A percentile compares a stretch with the other conserved stretches of the same genome.
Conservation (phyloP, 768 basidiomycete genomes). For the Hypsizygus marmoreus region DNA sequence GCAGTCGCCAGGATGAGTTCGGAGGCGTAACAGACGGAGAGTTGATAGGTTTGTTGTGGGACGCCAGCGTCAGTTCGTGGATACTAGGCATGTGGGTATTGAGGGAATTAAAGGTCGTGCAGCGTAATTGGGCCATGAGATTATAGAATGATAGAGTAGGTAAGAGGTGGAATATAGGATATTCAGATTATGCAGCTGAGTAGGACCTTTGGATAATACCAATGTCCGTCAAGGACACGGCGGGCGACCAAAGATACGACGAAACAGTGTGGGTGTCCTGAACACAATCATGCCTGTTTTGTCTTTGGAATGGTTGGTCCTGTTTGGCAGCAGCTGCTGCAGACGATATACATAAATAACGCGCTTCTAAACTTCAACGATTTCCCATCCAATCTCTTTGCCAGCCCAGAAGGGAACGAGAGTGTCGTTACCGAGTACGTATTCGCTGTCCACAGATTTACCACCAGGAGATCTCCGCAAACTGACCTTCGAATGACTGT, state of each 20-base stretch:
- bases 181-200: background rate
- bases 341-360: background rate
- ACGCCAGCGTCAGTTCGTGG: slow-evolving; percentile 28
- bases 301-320: slow-evolving; percentile 2
- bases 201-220: background rate
- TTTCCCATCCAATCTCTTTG: slow-evolving; percentile 75
- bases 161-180: background rate
- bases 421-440: slow-evolving; percentile 45
- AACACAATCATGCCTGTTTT: background rate
- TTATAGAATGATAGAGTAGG: background rate
- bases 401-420: slow-evolving; percentile 91
- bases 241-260: background rate
- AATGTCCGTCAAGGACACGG: slow-evolving; percentile 18
- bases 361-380: slow-evolving; percentile 26
- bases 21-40: slow-evolving; percentile 27
- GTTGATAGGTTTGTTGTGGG: slow-evolving; percentile 23
- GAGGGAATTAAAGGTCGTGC: slow-evolving; percentile 12
- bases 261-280: background rate
- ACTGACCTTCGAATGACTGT: slow-evolving; percentile 37
- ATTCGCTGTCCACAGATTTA: slow-evolving; percentile 48
- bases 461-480: slow-evolving; percentile 43
- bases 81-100: slow-evolving; percentile 15
- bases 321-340: background rate
- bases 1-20: slow-evolving; percentile 15
- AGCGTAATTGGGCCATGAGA: slow-evolving; percentile 13